A percentile compares a stretch with the other conserved stretches of the same genome.
Evolutionary conservation across 805 yeast species (phyloP).

Genomic region (Nakazawaea pomicola): DNA sequence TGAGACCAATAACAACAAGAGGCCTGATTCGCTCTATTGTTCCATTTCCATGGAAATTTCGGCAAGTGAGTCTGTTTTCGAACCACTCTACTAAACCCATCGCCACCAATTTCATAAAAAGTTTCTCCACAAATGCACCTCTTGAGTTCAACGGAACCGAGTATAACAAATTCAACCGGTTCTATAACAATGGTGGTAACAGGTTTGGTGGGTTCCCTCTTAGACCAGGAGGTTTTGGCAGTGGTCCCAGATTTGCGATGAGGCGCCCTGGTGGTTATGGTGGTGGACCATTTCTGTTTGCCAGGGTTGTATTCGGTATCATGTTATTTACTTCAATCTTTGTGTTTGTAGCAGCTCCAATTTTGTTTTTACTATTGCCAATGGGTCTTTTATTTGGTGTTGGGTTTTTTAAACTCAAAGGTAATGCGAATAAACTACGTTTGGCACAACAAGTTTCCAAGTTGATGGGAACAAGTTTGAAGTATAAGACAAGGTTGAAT

Average conservation of each 20-base stretch:
- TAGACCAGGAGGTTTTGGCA: too few relatives aligned
- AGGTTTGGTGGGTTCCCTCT: too few relatives aligned
- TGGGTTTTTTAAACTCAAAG: slow-evolving; percentile 15
- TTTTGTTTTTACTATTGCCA: slow-evolving; percentile 26
- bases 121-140: too few relatives aligned
- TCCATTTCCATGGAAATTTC: too few relatives aligned
- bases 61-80: too few relatives aligned
- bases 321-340: slow-evolving; percentile 17
- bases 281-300: not conserved
- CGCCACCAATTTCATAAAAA: too few relatives aligned
- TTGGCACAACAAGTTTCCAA: slow-evolving; percentile 20
- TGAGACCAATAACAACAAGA: too few relatives aligned
- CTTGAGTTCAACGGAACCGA: too few relatives aligned
- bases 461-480: slow-evolving; percentile 21
- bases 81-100: too few relatives aligned
- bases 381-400: slow-evolving; percentile 25
- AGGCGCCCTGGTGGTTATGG: too few relatives aligned
- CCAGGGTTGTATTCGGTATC: slow-evolving; percentile 1
- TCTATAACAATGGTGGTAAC: too few relatives aligned
- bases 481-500: slow-evolving; percentile 18
- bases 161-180: not conserved
- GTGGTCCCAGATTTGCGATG: not conserved
- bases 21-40: too few relatives aligned
- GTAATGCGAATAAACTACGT: slow-evolving; percentile 13
- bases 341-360: slow-evolving; percentile 27